These are phyloP conservation scores for Rhizopus delemar DNA, from an alignment of 371 early-diverging fungal species.

Conservation along the genomic window DNA sequence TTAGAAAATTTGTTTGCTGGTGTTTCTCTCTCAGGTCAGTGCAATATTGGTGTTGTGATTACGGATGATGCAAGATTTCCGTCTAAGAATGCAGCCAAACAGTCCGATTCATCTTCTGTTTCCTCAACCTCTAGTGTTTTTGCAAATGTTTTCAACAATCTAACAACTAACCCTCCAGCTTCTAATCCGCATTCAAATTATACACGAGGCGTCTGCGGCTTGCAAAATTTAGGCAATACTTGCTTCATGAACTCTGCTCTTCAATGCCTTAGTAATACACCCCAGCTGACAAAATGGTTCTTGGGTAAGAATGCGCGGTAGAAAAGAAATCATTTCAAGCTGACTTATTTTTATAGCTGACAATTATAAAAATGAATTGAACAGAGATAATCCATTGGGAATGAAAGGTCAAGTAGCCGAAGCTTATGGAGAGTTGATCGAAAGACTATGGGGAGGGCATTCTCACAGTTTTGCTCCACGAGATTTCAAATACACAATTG, in stretches of 20 bases:
- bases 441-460: conserved; percentile 61
- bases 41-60: conserved; percentile 14
- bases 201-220: conserved; percentile 59
- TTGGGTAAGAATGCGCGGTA: conserved; percentile 17
- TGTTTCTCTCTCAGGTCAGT: conserved; percentile 3
- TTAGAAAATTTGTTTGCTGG: conserved; percentile 1
- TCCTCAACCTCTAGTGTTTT: conserved; percentile 27
- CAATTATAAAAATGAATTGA: conserved; percentile 48
- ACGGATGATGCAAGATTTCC: conserved; percentile 14
- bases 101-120: conserved; percentile 22
- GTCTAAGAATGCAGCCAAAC: conserved; percentile 7
- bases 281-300: conserved; percentile 66
- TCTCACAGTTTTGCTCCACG: conserved; percentile 58
- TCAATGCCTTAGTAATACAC: conserved; percentile 77
- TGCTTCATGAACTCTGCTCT: conserved; percentile 88
- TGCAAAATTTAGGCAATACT: conserved; percentile 84
- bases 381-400: conserved; percentile 58
- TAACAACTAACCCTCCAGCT: conserved; percentile 22
- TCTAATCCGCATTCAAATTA: background rate
- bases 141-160: conserved; percentile 25
- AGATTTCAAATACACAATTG: conserved; percentile 68
- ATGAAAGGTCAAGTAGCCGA: conserved; percentile 64
- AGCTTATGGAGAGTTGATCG: conserved; percentile 63
- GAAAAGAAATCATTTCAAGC: background rate
- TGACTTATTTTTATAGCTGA: conserved; percentile 25